Evolutionary conservation across 352 stramenopile species (phyloP).

Genomic region (Discostella stelligera): DNA sequence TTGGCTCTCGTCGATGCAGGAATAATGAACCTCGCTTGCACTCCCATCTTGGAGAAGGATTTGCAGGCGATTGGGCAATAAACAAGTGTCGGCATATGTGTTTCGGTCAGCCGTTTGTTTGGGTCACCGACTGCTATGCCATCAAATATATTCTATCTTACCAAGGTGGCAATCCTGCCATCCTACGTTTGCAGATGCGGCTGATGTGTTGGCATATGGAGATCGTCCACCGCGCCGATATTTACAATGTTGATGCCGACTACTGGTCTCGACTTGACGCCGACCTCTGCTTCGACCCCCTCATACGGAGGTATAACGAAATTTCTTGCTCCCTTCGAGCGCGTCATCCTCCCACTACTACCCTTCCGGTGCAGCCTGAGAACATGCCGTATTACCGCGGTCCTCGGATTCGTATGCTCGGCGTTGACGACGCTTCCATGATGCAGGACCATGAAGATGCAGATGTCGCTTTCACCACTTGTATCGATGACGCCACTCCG

Average conservation of each 20-base stretch:
- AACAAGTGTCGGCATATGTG: conserved; percentile 11
- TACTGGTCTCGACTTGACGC: neutral
- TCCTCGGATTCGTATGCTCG: no score
- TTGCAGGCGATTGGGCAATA: conserved; percentile 13
- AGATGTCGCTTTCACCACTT: no score
- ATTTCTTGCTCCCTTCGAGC: neutral
- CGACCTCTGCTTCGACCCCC: neutral
- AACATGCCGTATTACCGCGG: no score
- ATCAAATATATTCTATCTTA: conserved; percentile 31
- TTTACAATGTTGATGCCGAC: neutral
- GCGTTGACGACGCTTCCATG: no score
- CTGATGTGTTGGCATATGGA: conserved; percentile 1
- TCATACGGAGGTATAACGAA: neutral
- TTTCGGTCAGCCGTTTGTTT: conserved; percentile 8
- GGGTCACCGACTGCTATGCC: conserved; percentile 22
- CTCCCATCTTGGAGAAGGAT: conserved; percentile 25
- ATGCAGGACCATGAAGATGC: no score
- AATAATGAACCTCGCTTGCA: conserved; percentile 20
- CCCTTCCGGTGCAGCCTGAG: neutral
- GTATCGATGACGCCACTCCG: no score
- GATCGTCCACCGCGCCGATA: neutral
- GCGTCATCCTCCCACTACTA: neutral
- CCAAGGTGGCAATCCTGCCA: conserved; percentile 11
- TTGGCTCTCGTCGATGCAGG: neutral
- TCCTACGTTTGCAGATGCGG: conserved; percentile 7